These are phyloP conservation scores for Wickerhamiella parazyma DNA, from an alignment of 805 yeast species.

Conservation along the genomic window DNA sequence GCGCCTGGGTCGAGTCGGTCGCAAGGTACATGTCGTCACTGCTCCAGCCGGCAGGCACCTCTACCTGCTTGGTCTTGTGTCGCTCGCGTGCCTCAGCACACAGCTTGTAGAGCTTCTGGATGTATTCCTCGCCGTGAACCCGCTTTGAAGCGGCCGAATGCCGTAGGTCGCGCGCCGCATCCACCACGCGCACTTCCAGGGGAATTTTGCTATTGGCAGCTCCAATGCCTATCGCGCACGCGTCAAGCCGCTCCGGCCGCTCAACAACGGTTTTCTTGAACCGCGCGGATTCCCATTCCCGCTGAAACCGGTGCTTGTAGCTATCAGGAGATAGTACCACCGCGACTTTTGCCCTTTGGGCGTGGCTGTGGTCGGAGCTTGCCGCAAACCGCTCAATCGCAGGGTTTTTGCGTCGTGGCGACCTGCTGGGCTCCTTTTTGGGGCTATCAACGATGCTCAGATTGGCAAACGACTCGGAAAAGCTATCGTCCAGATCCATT, in stretches of 20 bases:
- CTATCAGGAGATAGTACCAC: slow-evolving; percentile 58
- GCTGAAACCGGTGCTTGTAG: slow-evolving; percentile 55
- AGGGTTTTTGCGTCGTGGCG: slow-evolving; percentile 6
- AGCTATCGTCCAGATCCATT: slow-evolving; percentile 3
- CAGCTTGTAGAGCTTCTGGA: slow-evolving; percentile 39
- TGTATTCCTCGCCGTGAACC: slow-evolving; percentile 70
- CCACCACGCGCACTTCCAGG: slow-evolving; percentile 25
- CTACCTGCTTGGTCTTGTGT: slow-evolving; percentile 40
- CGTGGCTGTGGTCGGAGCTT: not conserved
- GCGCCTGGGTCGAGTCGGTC: slow-evolving; percentile 50
- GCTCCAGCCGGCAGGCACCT: slow-evolving; percentile 73
- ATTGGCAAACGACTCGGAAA: slow-evolving; percentile 5
- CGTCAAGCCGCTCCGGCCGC: slow-evolving; percentile 66
- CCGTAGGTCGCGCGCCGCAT: slow-evolving; percentile 17
- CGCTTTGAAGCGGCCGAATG: slow-evolving; percentile 45
- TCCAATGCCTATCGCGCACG: slow-evolving; percentile 64
- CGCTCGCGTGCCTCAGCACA: slow-evolving; percentile 47
- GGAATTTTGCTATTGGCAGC: slow-evolving; percentile 63
- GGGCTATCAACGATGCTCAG: slow-evolving; percentile 1
- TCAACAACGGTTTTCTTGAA: slow-evolving; percentile 62
- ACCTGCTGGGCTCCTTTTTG: not conserved
- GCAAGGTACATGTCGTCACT: slow-evolving; percentile 69
- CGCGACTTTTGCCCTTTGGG: not conserved
- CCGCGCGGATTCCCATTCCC: slow-evolving; percentile 62
- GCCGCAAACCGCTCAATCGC: not conserved